phyloP scores from a whole-genome alignment of 495 filamentous ascomycete genomes.

The Tetracladium marchalianum region DNA sequence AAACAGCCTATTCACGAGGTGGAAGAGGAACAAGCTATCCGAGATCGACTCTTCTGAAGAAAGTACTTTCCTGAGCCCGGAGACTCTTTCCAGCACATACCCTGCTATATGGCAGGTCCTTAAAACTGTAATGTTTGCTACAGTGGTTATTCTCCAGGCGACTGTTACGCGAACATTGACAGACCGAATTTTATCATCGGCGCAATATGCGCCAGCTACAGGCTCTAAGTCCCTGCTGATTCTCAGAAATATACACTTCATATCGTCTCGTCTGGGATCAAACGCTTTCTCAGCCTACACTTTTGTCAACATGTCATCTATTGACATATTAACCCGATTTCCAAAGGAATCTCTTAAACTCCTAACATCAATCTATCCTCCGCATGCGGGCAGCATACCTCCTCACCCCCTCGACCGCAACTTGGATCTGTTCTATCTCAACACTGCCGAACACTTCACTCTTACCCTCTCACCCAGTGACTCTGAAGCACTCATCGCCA shows the following conservation, averaged over 20 bases:
- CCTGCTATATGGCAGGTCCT: conserved; percentile 75
- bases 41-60: conserved; percentile 76
- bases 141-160: conserved; percentile 66
- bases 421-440: conserved; percentile 86
- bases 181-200: conserved; percentile 31
- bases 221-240: conserved; percentile 69
- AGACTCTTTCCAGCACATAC: conserved; percentile 59
- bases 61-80: conserved; percentile 51
- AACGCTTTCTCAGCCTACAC: conserved; percentile 64
- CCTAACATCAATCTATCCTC: conserved; percentile 52
- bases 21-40: conserved; percentile 77
- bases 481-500: conserved; percentile 65
- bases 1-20: conserved; percentile 62
- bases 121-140: conserved; percentile 68
- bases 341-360: conserved; percentile 61
- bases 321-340: conserved; percentile 76
- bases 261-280: conserved; percentile 68
- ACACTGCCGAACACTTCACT: conserved; percentile 79
- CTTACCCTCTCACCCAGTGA: conserved; percentile 50
- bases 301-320: conserved; percentile 79
- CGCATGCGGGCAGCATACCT: conserved; percentile 54
- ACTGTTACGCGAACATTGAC: conserved; percentile 53
- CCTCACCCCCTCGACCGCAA: conserved; percentile 65
- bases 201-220: conserved; percentile 52
- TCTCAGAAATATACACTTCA: conserved; percentile 78